Conservation (phyloP, 208 protist genomes). For the Tritrichomonas musculus region DNA sequence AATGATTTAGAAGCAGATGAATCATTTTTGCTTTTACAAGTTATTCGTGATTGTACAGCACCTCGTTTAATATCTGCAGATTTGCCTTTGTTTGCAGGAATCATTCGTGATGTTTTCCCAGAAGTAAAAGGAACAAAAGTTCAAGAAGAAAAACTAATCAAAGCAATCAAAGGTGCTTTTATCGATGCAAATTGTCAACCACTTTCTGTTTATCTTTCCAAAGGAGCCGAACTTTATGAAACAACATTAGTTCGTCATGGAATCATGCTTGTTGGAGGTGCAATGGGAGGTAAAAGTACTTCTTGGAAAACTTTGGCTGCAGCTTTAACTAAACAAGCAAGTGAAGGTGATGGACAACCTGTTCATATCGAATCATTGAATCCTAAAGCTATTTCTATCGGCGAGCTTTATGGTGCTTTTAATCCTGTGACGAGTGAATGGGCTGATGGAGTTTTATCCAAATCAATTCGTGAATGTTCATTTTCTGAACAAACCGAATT, state of each 20-base stretch:
- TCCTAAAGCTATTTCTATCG: conserved; percentile 64
- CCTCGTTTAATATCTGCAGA: conserved; percentile 91
- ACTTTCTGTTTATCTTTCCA: conserved; percentile 50
- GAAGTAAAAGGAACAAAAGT: conserved; percentile 64
- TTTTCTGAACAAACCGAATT: conserved; percentile 41
- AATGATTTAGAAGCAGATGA: conserved; percentile 35
- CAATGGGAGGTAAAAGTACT: conserved; percentile 75
- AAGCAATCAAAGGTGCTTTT: conserved; percentile 51
- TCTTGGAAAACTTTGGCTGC: conserved; percentile 38
- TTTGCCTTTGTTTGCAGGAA: conserved; percentile 79
- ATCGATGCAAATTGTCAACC: conserved; percentile 56
- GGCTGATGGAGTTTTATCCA: conserved; percentile 87
- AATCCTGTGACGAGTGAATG: conserved; percentile 83
- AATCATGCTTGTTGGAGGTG: conserved; percentile 90
- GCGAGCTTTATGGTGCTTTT: conserved; percentile 68
- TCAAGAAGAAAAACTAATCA: conserved; percentile 61
- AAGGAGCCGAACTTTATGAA: conserved; percentile 87
- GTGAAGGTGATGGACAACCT: conserved; percentile 40
- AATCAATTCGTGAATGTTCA: conserved; percentile 71
- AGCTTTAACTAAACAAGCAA: background rate
- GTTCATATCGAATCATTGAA: conserved; percentile 63
- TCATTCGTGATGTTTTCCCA: conserved; percentile 89
- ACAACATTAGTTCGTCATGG: conserved; percentile 85
- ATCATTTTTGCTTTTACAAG: conserved; percentile 79
- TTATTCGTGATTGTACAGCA: conserved; percentile 86